Percentiles rank a stretch among this genome's conserved stretches.
Evolutionary conservation across 495 filamentous ascomycete genomes (phyloP).

Genomic region (Penicillium chermesinum): DNA sequence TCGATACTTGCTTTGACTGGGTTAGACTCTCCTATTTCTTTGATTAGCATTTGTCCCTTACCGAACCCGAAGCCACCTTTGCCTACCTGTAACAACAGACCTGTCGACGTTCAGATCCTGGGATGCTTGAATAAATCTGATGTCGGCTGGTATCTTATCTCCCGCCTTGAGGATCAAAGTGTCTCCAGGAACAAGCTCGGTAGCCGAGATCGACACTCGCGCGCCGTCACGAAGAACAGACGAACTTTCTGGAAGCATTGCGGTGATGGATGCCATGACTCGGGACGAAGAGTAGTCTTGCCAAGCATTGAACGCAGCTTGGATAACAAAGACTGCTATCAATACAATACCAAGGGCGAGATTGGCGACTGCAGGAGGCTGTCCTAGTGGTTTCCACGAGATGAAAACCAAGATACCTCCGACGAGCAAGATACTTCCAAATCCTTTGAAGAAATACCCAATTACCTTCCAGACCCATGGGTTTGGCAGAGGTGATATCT

Average conservation of each 20-base stretch:
- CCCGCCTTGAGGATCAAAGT: conserved; percentile 57
- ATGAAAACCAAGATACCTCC: conserved; percentile 62
- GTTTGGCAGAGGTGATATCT: conserved; percentile 51
- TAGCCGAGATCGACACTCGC: conserved; percentile 37
- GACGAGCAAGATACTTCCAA: conserved; percentile 58
- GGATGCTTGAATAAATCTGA: conserved; percentile 59
- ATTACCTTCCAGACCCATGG: conserved; percentile 47
- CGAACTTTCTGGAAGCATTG: conserved; percentile 63
- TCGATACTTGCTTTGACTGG: conserved; percentile 52
- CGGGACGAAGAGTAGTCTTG: conserved; percentile 58
- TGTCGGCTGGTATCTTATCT: conserved; percentile 64
- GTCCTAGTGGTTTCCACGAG: conserved; percentile 63
- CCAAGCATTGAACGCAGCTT: conserved; percentile 64
- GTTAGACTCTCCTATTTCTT: conserved; percentile 47
- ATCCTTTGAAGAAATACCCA: conserved; percentile 64
- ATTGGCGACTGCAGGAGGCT: conserved; percentile 60
- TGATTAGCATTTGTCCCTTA: background rate
- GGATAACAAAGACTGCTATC: conserved; percentile 58
- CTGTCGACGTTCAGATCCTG: conserved; percentile 63
- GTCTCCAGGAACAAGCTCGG: conserved; percentile 62
- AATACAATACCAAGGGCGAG: conserved; percentile 63
- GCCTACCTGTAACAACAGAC: conserved; percentile 58
- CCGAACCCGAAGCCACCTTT: background rate
- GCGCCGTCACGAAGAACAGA: conserved; percentile 50
- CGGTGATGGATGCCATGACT: conserved; percentile 60